These are phyloP conservation scores for Beauveria sp. DNA, from an alignment of 2,329 filamentous ascomycete species.

Conservation along the genomic window DNA sequence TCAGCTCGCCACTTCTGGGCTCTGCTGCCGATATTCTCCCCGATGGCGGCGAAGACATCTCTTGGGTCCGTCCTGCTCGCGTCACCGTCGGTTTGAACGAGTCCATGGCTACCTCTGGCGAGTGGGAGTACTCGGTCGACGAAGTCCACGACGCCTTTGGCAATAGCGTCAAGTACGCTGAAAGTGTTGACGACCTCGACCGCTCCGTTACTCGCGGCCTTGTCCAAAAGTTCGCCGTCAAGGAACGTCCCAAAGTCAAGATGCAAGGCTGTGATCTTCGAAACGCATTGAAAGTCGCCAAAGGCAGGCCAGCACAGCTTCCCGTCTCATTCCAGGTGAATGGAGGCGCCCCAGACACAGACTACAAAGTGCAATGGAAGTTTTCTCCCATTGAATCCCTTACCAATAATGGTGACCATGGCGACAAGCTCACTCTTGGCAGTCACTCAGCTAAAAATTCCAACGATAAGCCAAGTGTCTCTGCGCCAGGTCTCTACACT, in stretches of 20 bases:
- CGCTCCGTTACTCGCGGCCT: constrained; percentile 55
- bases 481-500: constrained; percentile 77
- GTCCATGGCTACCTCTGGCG: constrained; percentile 68
- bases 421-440: constrained; percentile 48
- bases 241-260: constrained; percentile 71
- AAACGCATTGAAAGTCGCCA: constrained; percentile 75
- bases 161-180: constrained; percentile 71
- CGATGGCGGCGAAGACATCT: constrained; percentile 57
- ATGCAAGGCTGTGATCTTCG: constrained; percentile 72
- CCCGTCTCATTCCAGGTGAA: constrained; percentile 64
- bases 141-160: constrained; percentile 88
- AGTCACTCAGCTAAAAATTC: constrained; percentile 54
- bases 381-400: constrained; percentile 71
- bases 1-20: constrained; percentile 67
- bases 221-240: constrained; percentile 73
- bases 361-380: constrained; percentile 69
- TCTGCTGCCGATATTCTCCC: constrained; percentile 53
- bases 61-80: constrained; percentile 71
- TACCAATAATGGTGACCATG: constrained; percentile 62
- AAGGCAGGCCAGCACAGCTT: constrained; percentile 58
- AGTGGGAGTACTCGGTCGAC: constrained; percentile 85
- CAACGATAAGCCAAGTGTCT: constrained; percentile 59
- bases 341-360: constrained; percentile 50
- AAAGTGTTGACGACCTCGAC: constrained; percentile 60
- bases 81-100: constrained; percentile 85